Base-by-base conservation (phyloP, 768 basidiomycete species). In the Lentinus brumalis region DNA sequence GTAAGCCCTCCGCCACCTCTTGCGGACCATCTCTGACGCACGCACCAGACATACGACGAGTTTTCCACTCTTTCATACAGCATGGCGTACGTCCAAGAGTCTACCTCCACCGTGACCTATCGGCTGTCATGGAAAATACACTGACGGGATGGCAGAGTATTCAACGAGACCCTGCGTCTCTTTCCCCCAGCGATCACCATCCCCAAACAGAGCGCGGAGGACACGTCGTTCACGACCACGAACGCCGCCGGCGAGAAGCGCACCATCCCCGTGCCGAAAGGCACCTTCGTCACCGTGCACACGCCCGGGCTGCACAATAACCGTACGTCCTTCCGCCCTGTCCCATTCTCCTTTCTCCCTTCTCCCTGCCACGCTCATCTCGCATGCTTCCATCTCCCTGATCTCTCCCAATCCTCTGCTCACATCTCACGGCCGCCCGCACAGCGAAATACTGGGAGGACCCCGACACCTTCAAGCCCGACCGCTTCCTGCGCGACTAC, bases 401-500 rank as follows among this genome's bases (percentile, higher is more conserved):
- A 26, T 26, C 21, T 26, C 21, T 26, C 21, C 46, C 30, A 35
- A 26, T 26, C 40, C 40, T 3, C 44, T 3, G 29, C 40, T 26
- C 40, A 18, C 18, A 35, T 16, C 35, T 50, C 26, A 26, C 14
- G 26, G n/a, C 38, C 50, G 1, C 44, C 42, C 7, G n/a, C 42
- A 30, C 62, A 78, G 77, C 76, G 2, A 67, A 67, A 18, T 77
- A 77, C 69, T 79, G 78, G 78, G 57, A 69, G 9, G 74, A 78
- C 44, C 77, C 78, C 0, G 44, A 71, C 40, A 58, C 57, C 15
- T 79, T 78, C 69, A 69, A 69, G 18, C 78, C 78, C 0, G 74
- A 72, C 21, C 77, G 84, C 7, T 85, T 85, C 73, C 71, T 85
- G 29, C 75, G 72, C 45, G 80, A 83, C 53, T 86, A 82, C 79